Evolutionary conservation across 1,284 basidiomycete species (phyloP).

Genomic region (Ceratobasidium sp.): DNA sequence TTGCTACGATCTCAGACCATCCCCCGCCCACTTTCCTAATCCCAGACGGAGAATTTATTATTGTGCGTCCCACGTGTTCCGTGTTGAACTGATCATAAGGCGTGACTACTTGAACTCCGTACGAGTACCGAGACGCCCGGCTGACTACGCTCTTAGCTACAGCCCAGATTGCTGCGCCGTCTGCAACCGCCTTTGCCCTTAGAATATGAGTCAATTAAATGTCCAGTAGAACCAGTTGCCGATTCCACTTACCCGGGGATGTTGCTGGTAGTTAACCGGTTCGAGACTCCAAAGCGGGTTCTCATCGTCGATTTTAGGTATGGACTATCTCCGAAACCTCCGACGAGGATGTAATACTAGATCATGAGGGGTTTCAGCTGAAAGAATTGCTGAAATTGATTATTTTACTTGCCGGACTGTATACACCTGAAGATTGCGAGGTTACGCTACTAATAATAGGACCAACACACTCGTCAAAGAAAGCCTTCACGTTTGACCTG

Average conservation of each 20-base stretch:
- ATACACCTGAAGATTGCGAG: neutral
- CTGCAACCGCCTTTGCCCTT: no score
- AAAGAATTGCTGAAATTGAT: no score
- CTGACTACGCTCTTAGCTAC: neutral
- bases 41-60: neutral
- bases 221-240: no score
- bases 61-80: neutral
- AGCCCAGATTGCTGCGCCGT: slow-evolving; percentile 28
- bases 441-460: neutral
- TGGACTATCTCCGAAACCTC: slow-evolving; percentile 37
- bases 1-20: slow-evolving; percentile 7
- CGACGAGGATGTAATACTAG: slow-evolving; percentile 23
- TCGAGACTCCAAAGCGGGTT: no score
- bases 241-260: slow-evolving; percentile 4
- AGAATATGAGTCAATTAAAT: neutral
- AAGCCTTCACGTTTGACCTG: neutral
- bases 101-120: no score
- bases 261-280: neutral
- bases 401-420: no score
- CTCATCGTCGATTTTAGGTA: neutral
- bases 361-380: no score
- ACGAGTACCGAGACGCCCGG: neutral
- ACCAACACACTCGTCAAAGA: slow-evolving; percentile 9
- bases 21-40: neutral
- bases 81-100: neutral